phyloP scores from a whole-genome alignment of 2,329 filamentous ascomycete species.

The Fusarium sublunatum region DNA sequence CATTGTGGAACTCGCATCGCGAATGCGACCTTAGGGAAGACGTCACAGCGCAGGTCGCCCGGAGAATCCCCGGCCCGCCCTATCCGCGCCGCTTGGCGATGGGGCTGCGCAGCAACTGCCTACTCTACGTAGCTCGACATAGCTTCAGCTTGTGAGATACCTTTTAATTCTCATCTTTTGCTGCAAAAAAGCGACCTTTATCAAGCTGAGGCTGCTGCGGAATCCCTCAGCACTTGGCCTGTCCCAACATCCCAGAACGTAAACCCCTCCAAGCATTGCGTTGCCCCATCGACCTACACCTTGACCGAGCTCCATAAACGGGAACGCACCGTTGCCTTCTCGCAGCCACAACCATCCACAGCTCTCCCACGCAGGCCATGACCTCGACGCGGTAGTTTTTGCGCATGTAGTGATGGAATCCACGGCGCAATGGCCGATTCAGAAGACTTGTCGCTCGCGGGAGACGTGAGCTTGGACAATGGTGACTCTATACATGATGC shows the following conservation, averaged over 20 bases:
- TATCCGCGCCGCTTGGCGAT: slow-evolving; percentile 32
- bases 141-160: slow-evolving; percentile 39
- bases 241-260: slow-evolving; percentile 6
- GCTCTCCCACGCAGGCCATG: slow-evolving; percentile 44
- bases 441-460: slow-evolving; percentile 57
- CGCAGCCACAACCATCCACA: slow-evolving; percentile 30
- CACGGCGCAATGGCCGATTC: slow-evolving; percentile 61
- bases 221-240: neutral
- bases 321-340: slow-evolving; percentile 31
- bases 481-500: slow-evolving; percentile 53
- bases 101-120: slow-evolving; percentile 42
- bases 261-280: slow-evolving; percentile 10
- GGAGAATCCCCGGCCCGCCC: slow-evolving; percentile 48
- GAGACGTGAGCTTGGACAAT: slow-evolving; percentile 56
- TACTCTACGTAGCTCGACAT: slow-evolving; percentile 43
- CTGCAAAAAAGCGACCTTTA: slow-evolving; percentile 3
- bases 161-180: slow-evolving; percentile 17
- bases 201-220: neutral
- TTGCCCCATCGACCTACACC: slow-evolving; percentile 35
- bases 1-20: slow-evolving; percentile 29
- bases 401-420: slow-evolving; percentile 53
- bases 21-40: slow-evolving; percentile 35
- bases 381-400: slow-evolving; percentile 44
- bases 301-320: slow-evolving; percentile 41
- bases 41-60: slow-evolving; percentile 41